Base-by-base conservation (phyloP, 2,329 filamentous ascomycete species). In the Madurella mycetomatis region DNA sequence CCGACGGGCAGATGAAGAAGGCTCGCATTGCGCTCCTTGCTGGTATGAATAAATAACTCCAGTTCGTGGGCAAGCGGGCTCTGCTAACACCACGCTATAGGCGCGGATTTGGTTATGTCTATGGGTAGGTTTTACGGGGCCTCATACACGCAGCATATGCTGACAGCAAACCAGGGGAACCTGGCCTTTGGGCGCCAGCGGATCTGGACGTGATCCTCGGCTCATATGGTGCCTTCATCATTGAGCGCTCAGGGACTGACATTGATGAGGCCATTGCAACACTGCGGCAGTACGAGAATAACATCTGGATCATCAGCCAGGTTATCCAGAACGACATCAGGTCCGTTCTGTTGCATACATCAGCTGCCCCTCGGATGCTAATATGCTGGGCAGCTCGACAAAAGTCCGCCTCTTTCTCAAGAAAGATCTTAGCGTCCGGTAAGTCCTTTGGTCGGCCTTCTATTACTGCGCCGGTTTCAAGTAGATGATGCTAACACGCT, bases 201-300 rank as follows among this genome's bases (percentile, higher is more conserved):
- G 92, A 96, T 79, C 76, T 96, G 52, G 87, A 94, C 64, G 88
- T 95, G 64, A 96, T 96, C 56, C 76, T 96, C 17, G 85, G 88
- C 46, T 82, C 86, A 67, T 96, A 88, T 66, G 90, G 90, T 42
- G 85, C 87, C 31, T 91, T 95, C 68, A 88, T 92, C 56, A 81
- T 95, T n/a, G 88, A 96, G 76, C 84, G 92, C 56, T 86, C 85
- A 41, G 92, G 91, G 42, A 95, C 90, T 18, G 90, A 95, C 65
- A 87, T 95, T 47, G 88, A 95, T 59, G 88, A 95, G 66, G 91
- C 92, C 1, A 78, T 96, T 44, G 85, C 87, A n/a, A 86, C 83
- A 43, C 76, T 96, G 45, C 86, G 90, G 67, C 82, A 84, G 56
- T 96, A 87, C 82, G 86, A 90, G 65, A 83, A 91, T 64, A 94